Percentiles rank a stretch among this genome's conserved stretches.
Evolutionary conservation across 2,329 filamentous ascomycete genomes (phyloP).

Genomic region (Colletotrichum sp.): DNA sequence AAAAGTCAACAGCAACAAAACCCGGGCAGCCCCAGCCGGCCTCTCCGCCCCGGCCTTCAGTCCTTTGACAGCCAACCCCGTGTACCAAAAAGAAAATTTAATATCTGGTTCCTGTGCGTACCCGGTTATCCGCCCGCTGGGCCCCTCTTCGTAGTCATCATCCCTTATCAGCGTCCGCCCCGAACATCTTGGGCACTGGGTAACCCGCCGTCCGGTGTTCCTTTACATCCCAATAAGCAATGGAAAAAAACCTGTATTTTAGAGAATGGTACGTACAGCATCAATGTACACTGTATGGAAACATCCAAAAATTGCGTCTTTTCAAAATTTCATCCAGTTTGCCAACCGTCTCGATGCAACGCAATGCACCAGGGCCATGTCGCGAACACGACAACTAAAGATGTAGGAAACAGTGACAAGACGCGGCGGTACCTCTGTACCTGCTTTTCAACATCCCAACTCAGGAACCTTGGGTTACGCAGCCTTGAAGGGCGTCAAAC

Average conservation of each 20-base stretch:
- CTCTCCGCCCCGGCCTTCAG: neutral
- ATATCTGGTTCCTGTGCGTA: neutral
- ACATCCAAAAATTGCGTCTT: neutral
- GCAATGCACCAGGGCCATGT: neutral
- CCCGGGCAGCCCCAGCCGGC: slow-evolving; percentile 1
- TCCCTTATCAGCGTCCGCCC: slow-evolving; percentile 6
- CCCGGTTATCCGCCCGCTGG: neutral
- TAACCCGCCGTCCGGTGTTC: neutral
- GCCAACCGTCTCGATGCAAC: neutral
- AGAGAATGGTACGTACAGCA: neutral
- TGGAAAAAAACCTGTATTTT: neutral
- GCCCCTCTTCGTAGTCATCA: neutral
- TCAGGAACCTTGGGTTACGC: neutral
- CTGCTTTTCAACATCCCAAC: neutral
- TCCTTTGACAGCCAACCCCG: neutral
- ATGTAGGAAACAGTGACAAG: neutral
- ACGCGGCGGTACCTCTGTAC: neutral
- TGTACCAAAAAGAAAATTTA: neutral
- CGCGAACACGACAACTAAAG: neutral
- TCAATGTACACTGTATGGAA: neutral
- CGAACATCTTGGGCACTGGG: neutral
- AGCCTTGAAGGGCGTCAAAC: neutral
- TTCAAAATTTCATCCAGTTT: neutral
- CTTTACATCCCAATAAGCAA: neutral
- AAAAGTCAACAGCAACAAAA: neutral